Conservation (phyloP, 108 stramenopile species). For the Schizochytrium sp. region DNA sequence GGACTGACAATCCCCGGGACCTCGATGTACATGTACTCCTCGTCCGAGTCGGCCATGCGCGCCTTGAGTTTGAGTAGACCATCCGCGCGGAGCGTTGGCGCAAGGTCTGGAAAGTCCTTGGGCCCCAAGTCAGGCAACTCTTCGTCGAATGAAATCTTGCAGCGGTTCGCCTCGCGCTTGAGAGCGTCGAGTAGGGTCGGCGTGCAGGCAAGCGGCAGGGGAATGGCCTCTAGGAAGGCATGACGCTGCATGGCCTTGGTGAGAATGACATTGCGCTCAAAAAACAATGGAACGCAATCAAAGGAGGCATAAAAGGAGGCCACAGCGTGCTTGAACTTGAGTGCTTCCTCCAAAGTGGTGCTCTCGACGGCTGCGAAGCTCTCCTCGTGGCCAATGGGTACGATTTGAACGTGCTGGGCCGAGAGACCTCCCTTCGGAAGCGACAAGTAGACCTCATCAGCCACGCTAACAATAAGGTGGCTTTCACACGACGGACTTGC, state of each 20-base stretch:
- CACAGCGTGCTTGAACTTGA: background rate
- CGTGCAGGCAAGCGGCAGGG: background rate
- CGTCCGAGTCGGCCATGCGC: background rate
- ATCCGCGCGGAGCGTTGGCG: background rate
- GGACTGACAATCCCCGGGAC: background rate
- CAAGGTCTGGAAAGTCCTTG: background rate
- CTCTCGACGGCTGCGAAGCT: background rate
- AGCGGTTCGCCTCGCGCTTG: background rate
- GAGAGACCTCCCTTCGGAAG: background rate
- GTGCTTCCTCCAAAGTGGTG: background rate
- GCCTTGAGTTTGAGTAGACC: background rate
- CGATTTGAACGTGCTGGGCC: background rate
- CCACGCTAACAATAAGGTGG: constrained; percentile 6
- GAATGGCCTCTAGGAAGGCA: constrained; percentile 15
- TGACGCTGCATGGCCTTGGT: constrained; percentile 10
- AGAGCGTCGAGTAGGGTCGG: background rate
- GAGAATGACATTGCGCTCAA: background rate
- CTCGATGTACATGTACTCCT: constrained; percentile 3
- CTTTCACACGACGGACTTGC: constrained; percentile 3
- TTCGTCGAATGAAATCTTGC: background rate
- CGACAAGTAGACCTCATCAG: background rate
- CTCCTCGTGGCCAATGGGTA: background rate
- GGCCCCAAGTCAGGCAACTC: background rate
- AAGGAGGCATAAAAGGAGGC: background rate
- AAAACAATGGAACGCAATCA: background rate